Base-by-base conservation (phyloP, 768 basidiomycete species). In the Tricholoma flavovirens region DNA sequence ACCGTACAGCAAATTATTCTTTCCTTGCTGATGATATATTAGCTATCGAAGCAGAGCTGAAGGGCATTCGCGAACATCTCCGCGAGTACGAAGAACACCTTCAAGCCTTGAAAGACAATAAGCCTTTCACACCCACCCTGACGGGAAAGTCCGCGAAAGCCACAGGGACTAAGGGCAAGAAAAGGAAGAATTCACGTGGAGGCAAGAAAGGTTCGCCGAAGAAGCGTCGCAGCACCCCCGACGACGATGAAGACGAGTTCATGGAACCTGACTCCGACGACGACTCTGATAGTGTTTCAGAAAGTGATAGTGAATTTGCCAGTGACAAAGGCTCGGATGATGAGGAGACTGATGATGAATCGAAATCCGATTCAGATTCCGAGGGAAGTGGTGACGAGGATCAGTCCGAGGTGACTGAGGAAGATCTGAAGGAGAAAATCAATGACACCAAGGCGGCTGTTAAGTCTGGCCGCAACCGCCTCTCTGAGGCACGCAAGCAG, bases 171-270 rank as follows among this genome's bases (percentile, higher is more conserved):
- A 55, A 57, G 6, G 65, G 69, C 38, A 80, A 74, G 62, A 85
- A 85, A 64, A 71, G 83, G 50, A 84, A 83, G 69, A 77, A 75
- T 58, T 59, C 57, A 4, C 59, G 73, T 8, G 65, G 66, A 21
- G 76, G 73, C 24, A 76, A 74, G 62, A 62, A 66, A 38, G 74
- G 72, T 4, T 73, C 78, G 0, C 62, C 76, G 1, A 85, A 85
- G 66, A 73, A 76, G 36, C 68, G 69, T 42, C 75, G 74, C 54
- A 67, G 64, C 51, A 59, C 57, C 35, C 64, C 60, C n/a, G 63
- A 62, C 17, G 68, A 69, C 9, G 71, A 73, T n/a, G 70, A 73
- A 15, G 74, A 77, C 54, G 70, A 73, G 15, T 65, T 66, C 43
- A 64, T 64, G 10, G 67, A 67, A 12, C 19, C 56, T 60, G 65